Base-by-base conservation (phyloP, 2,329 filamentous ascomycete species). In the Torrubiellomyces zombiae region DNA sequence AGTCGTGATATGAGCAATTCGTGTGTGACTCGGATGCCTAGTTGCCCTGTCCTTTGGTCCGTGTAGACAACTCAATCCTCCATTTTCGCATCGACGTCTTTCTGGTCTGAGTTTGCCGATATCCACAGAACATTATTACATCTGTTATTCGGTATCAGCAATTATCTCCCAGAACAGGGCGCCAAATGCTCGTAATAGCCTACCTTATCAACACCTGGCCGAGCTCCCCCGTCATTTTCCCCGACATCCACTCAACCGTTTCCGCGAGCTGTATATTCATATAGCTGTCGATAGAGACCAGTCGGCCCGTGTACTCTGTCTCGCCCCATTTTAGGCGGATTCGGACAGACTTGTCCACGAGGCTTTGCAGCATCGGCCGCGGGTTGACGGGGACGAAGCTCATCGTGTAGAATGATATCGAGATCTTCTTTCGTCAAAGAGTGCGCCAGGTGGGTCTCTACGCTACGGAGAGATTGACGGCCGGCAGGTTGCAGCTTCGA, bases 81-180 rank as follows among this genome's bases (percentile, higher is more conserved):
- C n/a, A n/a, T n/a, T n/a, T n/a, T n/a, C n/a, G n/a, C n/a, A n/a
- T n/a, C n/a, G n/a, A n/a, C n/a, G n/a, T n/a, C n/a, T n/a, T n/a
- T n/a, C n/a, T n/a, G n/a, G n/a, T n/a, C n/a, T n/a, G n/a, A n/a
- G n/a, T n/a, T n/a, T n/a, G n/a, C n/a, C n/a, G n/a, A n/a, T n/a
- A 95, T 86, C 77, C 82, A 95, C 23, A 95, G 64, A n/a, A 95
- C 86, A 47, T 95, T 95, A 57, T 95, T 95, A 57, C 83, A 91
- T 47, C 79, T 82, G 36, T 14, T 10, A 21, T 18, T 4, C 9
- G 11, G 7, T 5, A 23, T 34, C 25, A 33, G 27, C 23, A 24
- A 17, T 14, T 12, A 21, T 6, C n/a, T 21, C 7, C 13, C 16
- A n/a, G 10, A n/a, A 11, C 3, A 19, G 4, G 11, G 12, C 11